phyloP scores from a whole-genome alignment of 106 monocot genomes.

The Cymbidium sinense region DNA sequence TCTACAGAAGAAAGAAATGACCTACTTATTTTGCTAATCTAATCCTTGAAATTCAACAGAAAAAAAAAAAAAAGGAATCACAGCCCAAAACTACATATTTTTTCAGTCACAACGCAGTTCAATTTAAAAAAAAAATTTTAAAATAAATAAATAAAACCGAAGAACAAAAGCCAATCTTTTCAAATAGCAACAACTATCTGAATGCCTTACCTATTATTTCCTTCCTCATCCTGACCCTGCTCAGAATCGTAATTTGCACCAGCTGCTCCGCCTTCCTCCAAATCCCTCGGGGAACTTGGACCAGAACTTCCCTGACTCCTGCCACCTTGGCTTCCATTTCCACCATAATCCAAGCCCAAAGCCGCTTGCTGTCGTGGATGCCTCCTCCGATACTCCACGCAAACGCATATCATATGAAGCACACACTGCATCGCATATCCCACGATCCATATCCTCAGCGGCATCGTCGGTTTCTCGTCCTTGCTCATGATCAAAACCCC shows the following conservation, averaged over 20 bases:
- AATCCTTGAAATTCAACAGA: too few relatives aligned
- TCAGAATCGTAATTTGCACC: conserved; percentile 12
- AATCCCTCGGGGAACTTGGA: conserved; percentile 19
- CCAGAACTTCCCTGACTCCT: conserved; percentile 10
- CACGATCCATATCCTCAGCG: conserved; percentile 43
- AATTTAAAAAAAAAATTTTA: not conserved
- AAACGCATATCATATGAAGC: conserved; percentile 43
- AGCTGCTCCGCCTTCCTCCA: conserved; percentile 15
- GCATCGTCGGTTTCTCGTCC: conserved; percentile 40
- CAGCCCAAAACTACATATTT: not conserved
- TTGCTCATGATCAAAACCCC: conserved; percentile 31
- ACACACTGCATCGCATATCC: conserved; percentile 56
- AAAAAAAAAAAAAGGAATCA: not conserved
- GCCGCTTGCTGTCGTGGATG: not conserved
- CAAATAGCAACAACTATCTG: not conserved
- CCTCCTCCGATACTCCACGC: conserved; percentile 39
- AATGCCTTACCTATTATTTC: conserved; percentile 18
- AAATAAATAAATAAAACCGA: too few relatives aligned
- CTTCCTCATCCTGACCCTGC: conserved; percentile 20
- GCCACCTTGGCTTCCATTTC: conserved; percentile 4
- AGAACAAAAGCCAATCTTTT: not conserved
- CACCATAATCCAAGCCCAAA: not conserved
- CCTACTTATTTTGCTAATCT: not conserved
- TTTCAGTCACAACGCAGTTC: not conserved
- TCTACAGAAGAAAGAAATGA: not conserved